Evolutionary conservation across 768 basidiomycete genomes (phyloP), one percentile per base, ranked within the genome.

Genomic region (Russula vinacea): DNA sequence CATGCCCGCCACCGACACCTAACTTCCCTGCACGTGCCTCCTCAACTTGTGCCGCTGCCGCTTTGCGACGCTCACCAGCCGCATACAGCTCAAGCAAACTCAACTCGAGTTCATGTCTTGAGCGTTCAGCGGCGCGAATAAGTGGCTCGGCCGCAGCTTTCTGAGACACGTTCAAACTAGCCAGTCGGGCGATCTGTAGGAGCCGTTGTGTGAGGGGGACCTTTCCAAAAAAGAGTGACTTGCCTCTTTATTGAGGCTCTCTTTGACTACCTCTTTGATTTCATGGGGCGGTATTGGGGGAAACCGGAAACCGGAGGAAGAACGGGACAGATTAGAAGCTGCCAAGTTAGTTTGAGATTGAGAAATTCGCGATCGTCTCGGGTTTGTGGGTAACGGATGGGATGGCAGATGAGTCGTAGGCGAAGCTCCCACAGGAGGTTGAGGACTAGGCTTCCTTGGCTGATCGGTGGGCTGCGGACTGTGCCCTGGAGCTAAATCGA

Each of bases 61-160:
- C 76, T 67, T 77, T 81, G 59, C 86, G 81, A 58, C 87, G 80
- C 58, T 76, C 75, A 76, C 84, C 83, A 19, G 84, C 84, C 44
- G 80, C 80, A 60, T 79, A 79, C 62, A 88, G 72, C 63, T 91
- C 89, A 42, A 89, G 76, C 44, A 75, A 76, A 37, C 84, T 77
- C 70, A 83, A 74, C 24, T 87, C 85, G 11, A 88, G 73, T 68
- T 90, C 89, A 54, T 85, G 82, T 47, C 84, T 70, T 19, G 84
- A 84, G 19, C 83, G 62, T 26, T 59, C 58, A 17, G 60, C 56
- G 6, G 62, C 65, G 19, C 55, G 62, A 54, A 62, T 58, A 44
- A 58, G 55, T 40, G 67, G 51, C 16, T 59, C 56, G 14, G 54
- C 56, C 13, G 58, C 58, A 19, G 58, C 37, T 19, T 64, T 66